phyloP scores from a whole-genome alignment of 2,329 filamentous ascomycete species.

The Neonectria faginata region DNA sequence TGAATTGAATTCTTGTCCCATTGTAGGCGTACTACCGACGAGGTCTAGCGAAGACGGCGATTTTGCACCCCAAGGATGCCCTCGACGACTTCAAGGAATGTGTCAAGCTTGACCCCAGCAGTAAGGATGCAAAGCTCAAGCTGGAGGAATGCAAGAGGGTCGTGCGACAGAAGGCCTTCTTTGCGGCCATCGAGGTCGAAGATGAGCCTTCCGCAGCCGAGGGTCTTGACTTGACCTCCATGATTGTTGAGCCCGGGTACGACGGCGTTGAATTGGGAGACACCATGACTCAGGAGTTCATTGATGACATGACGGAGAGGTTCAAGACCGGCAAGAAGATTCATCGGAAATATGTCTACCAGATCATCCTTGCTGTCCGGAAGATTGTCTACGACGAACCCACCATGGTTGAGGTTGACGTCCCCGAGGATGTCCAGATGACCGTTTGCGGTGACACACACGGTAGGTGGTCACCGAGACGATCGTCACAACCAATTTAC shows the following conservation, averaged over 20 bases:
- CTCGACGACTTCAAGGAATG: conserved; percentile 93
- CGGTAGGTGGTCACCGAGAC: conserved; percentile 63
- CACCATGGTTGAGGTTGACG: conserved; percentile 94
- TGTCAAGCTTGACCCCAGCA: conserved; percentile 84
- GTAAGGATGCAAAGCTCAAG: conserved; percentile 92
- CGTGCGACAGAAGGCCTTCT: conserved; percentile 90
- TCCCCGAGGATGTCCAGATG: conserved; percentile 80
- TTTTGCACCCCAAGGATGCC: conserved; percentile 88
- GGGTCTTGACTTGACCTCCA: conserved; percentile 87
- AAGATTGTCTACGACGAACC: conserved; percentile 91
- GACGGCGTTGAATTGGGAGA: conserved; percentile 83
- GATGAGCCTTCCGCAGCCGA: conserved; percentile 94
- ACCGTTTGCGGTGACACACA: conserved; percentile 99
- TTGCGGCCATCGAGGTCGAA: conserved; percentile 92
- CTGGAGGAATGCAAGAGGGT: conserved; percentile 94
- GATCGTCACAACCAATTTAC: conserved; percentile 37
- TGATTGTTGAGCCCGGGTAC: conserved; percentile 84
- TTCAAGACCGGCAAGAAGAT: conserved; percentile 98
- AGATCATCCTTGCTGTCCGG: conserved; percentile 91
- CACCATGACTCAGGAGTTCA: conserved; percentile 95
- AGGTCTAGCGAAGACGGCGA: conserved; percentile 91
- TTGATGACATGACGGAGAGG: conserved; percentile 95
- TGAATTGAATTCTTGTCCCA: conserved; percentile 25
- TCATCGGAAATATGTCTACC: conserved; percentile 96
- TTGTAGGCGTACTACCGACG: conserved; percentile 90